Base-by-base conservation (phyloP, 176 grass and related monocot genomes). In the Ensete ventricosum region DNA sequence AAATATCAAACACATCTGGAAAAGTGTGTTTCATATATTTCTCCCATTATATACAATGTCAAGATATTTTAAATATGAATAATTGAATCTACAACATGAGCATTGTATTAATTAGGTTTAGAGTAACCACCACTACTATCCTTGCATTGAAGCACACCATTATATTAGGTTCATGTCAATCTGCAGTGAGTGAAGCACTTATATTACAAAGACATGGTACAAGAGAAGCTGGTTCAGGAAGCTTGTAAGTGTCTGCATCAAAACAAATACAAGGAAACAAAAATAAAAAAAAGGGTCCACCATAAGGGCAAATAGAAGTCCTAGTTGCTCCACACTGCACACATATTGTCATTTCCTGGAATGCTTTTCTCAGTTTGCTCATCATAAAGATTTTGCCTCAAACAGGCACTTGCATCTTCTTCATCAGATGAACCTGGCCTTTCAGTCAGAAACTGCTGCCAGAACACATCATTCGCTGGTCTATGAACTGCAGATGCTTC, bases 381-480 rank as follows among this genome's bases (percentile, higher is more conserved):
- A 43, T 74, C 22, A 74, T 29, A 34, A 34, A 20, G 1, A 8
- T 74, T 34, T 29, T 11, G 7, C 21, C 23, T 51, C 16, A 57
- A 34, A 9, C 19, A 16, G 14, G 68, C 50, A 9, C 14, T 71
- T 22, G 49, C 29, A 13, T 71, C 68, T 20, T 73, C 72, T 29
- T 13, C 14, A 13, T 74, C 72, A 14, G 24, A 7, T 57, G 52
- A 74, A 2, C 72, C 72, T 57, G 72, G 72, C 25, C 53, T 55
- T 57, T 74, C 72, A 27, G 72, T 74, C 14, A 74, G 53, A 23
- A 74, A 74, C 24, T 74, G 72, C 53, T 74, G 53, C 72, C 72
- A 74, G 22, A 74, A 74, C 9, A 74, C 8, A 74, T 74, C 72
- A 55, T 74, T 74, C 23, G 1, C 72, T 11, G 5, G 14, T 57